Base-by-base conservation (phyloP, 148 eudicot genomes). In the Camellia sinensis region DNA sequence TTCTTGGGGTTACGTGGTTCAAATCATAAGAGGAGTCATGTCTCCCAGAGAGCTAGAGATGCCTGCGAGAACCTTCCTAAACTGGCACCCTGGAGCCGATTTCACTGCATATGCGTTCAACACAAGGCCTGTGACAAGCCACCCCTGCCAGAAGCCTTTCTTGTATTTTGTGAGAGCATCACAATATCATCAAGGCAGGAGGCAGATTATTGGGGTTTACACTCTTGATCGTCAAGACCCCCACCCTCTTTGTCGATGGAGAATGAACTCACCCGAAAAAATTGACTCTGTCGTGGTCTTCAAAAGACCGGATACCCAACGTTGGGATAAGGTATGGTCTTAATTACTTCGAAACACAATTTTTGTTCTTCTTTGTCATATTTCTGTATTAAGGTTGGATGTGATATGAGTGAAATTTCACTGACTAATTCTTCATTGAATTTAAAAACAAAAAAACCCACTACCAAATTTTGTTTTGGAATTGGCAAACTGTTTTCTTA, bases 1-100 rank as follows among this genome's bases (percentile, higher is more conserved):
- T 7, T 88, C 91, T 4, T 88, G 91, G 91, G 91, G 91, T 41
- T 88, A 80, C 48, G 88, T 83, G 18, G 87, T 88, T 56, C 91
- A 88, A 44, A 60, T 88, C 53, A 74, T 84, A 17, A 76, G 91
- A 48, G 91, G 91, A 12, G 15, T 82, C 59, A 80, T 88, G 22
- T 84, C 89, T 41, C 91, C 91, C 5, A 71, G 91, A 71, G 91
- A 88, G 71, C 86, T 88, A 3, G 91, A 88, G 74, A 88, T 79
- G 74, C 91, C 91, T 3, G 79, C 86, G 7, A 61, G 91, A 73
- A 88, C 91, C 17, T 88, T 88, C 63, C 82, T 84, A 18, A 88
- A 88, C 61, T 88, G 91, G 91, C 82, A 84, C n/a, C 82, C 70
- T 44, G 63, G 78, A 48, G 87, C 86, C 7, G 91, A 88, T 81